Conservation (phyloP, 352 stramenopile genomes). For the Globisporangium acanthophoron region DNA sequence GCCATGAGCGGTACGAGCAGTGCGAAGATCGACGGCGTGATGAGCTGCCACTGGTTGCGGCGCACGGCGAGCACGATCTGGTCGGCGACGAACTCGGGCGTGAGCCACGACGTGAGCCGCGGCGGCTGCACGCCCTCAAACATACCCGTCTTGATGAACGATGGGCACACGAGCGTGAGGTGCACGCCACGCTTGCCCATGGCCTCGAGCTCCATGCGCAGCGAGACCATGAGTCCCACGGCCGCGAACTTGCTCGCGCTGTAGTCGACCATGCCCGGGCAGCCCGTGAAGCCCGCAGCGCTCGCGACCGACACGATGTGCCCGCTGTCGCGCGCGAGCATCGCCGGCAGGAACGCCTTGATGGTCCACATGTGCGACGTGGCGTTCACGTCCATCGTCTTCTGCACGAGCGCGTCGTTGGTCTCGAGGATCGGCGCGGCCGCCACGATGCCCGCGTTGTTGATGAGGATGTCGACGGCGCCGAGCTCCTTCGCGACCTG, state of each 20-base stretch:
- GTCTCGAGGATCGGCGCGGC: slow-evolving; percentile 36
- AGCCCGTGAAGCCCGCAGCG: slow-evolving; percentile 31
- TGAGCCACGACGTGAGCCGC: slow-evolving; percentile 31
- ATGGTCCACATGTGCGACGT: slow-evolving; percentile 40
- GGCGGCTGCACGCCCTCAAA: slow-evolving; percentile 45
- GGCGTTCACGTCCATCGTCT: slow-evolving; percentile 39
- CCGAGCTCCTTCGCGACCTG: slow-evolving; percentile 19
- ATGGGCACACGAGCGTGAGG: slow-evolving; percentile 51
- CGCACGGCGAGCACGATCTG: slow-evolving; percentile 41
- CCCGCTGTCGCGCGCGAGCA: slow-evolving; percentile 30
- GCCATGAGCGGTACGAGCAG: slow-evolving; percentile 27
- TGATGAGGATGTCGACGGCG: slow-evolving; percentile 39
- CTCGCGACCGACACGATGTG: slow-evolving; percentile 39
- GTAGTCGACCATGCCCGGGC: slow-evolving; percentile 38
- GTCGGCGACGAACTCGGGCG: slow-evolving; percentile 38
- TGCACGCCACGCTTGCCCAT: slow-evolving; percentile 34
- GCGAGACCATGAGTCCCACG: slow-evolving; percentile 33
- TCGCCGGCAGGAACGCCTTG: slow-evolving; percentile 35
- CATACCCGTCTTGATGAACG: slow-evolving; percentile 59
- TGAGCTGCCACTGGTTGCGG: slow-evolving; percentile 36
- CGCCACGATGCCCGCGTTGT: slow-evolving; percentile 47
- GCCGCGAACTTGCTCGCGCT: slow-evolving; percentile 35
- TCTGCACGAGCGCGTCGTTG: slow-evolving; percentile 25
- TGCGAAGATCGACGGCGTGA: slow-evolving; percentile 26
- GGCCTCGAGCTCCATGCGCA: slow-evolving; percentile 43